These are phyloP conservation scores for Didymella keratinophila DNA, from an alignment of 2,329 filamentous ascomycete genomes.

Conservation along the genomic window DNA sequence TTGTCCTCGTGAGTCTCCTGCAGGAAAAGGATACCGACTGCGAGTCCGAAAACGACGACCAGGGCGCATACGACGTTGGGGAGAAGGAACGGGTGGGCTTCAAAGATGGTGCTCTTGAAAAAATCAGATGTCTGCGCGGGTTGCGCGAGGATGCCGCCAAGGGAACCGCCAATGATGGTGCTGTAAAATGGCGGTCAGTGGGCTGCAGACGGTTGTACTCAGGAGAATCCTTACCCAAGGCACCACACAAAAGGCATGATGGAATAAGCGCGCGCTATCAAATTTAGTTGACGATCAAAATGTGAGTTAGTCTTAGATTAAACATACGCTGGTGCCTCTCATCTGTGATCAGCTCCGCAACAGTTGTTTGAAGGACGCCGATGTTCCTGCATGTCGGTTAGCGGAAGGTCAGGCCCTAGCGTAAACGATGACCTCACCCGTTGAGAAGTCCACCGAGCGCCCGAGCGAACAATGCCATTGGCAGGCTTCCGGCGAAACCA, in stretches of 20 bases:
- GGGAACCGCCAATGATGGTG: constrained; percentile 89
- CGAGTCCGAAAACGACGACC: constrained; percentile 78
- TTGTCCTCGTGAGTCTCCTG: constrained; percentile 92
- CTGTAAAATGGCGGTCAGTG: constrained; percentile 56
- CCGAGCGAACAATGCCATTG: constrained; percentile 83
- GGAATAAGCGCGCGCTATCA: constrained; percentile 83
- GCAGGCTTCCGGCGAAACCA: constrained; percentile 84
- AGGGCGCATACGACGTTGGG: constrained; percentile 88
- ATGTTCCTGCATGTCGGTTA: constrained; percentile 73
- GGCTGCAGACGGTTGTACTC: constrained; percentile 18
- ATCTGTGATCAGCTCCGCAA: constrained; percentile 89
- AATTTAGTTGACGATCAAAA: constrained; percentile 34
- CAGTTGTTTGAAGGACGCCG: constrained; percentile 92
- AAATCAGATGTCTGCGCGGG: constrained; percentile 85
- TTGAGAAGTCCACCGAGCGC: constrained; percentile 91
- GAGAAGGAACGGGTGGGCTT: constrained; percentile 85
- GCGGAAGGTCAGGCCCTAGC: constrained; percentile 34
- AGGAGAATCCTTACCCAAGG: constrained; percentile 69
- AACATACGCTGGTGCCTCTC: constrained; percentile 88
- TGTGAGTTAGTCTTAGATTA: constrained; percentile 12
- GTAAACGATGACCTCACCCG: constrained; percentile 67
- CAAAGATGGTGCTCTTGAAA: constrained; percentile 82
- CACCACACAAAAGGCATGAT: constrained; percentile 99
- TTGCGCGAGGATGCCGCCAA: constrained; percentile 87
- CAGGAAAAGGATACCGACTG: constrained; percentile 83